These are phyloP conservation scores for Ustilago bromivora DNA, from an alignment of 1,284 basidiomycete genomes.

Conservation along the genomic window DNA sequence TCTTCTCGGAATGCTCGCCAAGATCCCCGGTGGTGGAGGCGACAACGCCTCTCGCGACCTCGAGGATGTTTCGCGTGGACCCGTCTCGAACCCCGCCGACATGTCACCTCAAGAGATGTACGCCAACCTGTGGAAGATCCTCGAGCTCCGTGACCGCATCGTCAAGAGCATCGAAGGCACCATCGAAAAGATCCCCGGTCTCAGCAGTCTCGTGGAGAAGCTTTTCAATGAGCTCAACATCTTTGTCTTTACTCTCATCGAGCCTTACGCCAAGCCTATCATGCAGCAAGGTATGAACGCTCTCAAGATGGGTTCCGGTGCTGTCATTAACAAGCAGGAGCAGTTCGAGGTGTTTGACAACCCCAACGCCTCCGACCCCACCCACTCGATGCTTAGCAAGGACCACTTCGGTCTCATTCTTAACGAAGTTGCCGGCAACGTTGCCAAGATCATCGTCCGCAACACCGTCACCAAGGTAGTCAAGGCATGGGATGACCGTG, in stretches of 20 bases:
- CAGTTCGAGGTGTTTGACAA: slow-evolving; percentile 71
- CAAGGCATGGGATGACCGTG: slow-evolving; percentile 78
- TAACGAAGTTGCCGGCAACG: slow-evolving; percentile 70
- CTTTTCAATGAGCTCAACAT: slow-evolving; percentile 76
- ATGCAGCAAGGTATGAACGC: slow-evolving; percentile 65
- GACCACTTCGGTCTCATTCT: slow-evolving; percentile 69
- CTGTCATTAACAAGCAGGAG: slow-evolving; percentile 67
- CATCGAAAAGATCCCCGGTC: slow-evolving; percentile 76
- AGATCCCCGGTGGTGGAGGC: slow-evolving; percentile 70
- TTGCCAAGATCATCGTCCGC: slow-evolving; percentile 72
- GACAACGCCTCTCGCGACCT: slow-evolving; percentile 56
- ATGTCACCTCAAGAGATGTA: slow-evolving; percentile 92
- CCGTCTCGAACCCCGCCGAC: slow-evolving; percentile 73
- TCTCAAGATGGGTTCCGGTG: slow-evolving; percentile 64
- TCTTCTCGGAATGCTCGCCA: slow-evolving; percentile 72
- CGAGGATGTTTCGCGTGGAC: slow-evolving; percentile 57
- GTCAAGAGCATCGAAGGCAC: slow-evolving; percentile 87
- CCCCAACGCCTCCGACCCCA: slow-evolving; percentile 69
- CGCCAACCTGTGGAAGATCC: slow-evolving; percentile 81
- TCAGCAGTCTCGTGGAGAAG: slow-evolving; percentile 81
- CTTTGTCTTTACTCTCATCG: slow-evolving; percentile 67
- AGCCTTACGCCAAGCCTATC: slow-evolving; percentile 69
- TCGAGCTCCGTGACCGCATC: slow-evolving; percentile 83
- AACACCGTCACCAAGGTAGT: slow-evolving; percentile 78
- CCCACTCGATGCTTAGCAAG: slow-evolving; percentile 66